These are phyloP conservation scores for Apiotrichum laibachii DNA, from an alignment of 1,284 basidiomycete species.

Conservation along the genomic window DNA sequence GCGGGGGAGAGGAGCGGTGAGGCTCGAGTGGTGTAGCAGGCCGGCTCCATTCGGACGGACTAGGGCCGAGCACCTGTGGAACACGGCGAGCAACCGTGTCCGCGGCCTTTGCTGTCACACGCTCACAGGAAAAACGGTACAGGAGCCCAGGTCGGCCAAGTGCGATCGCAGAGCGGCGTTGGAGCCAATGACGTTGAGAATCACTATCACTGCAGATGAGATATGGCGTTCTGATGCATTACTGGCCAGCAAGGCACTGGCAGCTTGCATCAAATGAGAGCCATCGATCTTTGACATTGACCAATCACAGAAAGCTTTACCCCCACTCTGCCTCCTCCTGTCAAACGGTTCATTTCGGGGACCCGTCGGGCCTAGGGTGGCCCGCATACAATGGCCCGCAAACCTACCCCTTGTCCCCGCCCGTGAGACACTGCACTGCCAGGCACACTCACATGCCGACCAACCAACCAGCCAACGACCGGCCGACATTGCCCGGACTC, in stretches of 20 bases:
- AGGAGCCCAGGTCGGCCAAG: not conserved
- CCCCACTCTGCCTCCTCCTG: too few species aligned
- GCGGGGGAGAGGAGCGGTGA: not conserved
- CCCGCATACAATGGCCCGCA: not conserved
- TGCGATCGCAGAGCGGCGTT: not conserved
- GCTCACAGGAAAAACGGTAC: too few species aligned
- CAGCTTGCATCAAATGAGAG: too few species aligned
- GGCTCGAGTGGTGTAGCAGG: not conserved
- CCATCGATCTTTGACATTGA: too few species aligned
- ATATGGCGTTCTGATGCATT: not conserved
- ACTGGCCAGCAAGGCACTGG: too few species aligned
- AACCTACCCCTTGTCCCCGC: not conserved
- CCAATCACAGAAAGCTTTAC: too few species aligned
- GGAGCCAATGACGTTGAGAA: not conserved
- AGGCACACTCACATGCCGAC: not conserved
- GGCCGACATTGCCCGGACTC: not conserved
- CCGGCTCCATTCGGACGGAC: slow-evolving; percentile 5
- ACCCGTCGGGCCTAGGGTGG: not conserved
- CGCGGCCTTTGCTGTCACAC: too few species aligned
- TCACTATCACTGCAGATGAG: not conserved
- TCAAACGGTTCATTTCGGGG: not conserved
- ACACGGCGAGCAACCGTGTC: too few species aligned
- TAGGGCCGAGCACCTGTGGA: slow-evolving; percentile 5
- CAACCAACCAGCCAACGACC: not conserved
- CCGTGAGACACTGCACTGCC: not conserved